These are phyloP conservation scores for Trichoderma sp. DNA, from an alignment of 2,329 filamentous ascomycete species.

Conservation along the genomic window DNA sequence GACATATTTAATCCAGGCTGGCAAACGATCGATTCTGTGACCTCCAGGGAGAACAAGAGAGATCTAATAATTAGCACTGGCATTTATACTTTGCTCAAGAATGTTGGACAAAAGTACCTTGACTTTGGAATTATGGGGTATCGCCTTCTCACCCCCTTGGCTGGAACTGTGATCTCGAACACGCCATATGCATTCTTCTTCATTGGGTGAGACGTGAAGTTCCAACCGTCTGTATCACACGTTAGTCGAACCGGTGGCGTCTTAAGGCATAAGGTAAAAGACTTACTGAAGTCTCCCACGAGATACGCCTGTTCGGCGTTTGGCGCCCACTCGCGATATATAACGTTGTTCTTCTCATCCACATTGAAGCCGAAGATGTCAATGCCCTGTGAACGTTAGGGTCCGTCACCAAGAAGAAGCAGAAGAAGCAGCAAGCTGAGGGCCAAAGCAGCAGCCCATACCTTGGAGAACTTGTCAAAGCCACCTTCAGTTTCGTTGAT, in stretches of 20 bases:
- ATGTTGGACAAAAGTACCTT: slow-evolving; percentile 61
- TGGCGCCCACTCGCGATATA: slow-evolving; percentile 95
- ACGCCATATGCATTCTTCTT: slow-evolving; percentile 81
- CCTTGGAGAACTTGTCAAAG: slow-evolving; percentile 86
- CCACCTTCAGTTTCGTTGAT: slow-evolving; percentile 86
- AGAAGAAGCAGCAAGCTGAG: slow-evolving; percentile 25
- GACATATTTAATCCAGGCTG: slow-evolving; percentile 96
- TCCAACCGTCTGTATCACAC: slow-evolving; percentile 71
- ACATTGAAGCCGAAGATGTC: slow-evolving; percentile 87
- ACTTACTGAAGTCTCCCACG: slow-evolving; percentile 90
- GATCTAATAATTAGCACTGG: slow-evolving; percentile 56
- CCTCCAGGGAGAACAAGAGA: slow-evolving; percentile 78
- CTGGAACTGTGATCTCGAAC: slow-evolving; percentile 78
- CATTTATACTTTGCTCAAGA: no score
- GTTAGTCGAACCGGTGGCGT: slow-evolving; percentile 31
- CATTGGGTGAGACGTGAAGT: slow-evolving; percentile 82
- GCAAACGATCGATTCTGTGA: slow-evolving; percentile 82
- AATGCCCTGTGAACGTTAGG: slow-evolving; percentile 61
- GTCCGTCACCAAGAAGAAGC: slow-evolving; percentile 12
- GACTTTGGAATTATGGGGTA: slow-evolving; percentile 91
- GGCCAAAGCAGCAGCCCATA: slow-evolving; percentile 32
- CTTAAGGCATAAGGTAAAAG: background rate
- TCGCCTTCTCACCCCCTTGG: slow-evolving; percentile 70
- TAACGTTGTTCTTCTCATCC: slow-evolving; percentile 77
- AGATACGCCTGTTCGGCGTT: slow-evolving; percentile 83